phyloP scores from a whole-genome alignment of 352 stramenopile species.

The Pythium dissimile region DNA sequence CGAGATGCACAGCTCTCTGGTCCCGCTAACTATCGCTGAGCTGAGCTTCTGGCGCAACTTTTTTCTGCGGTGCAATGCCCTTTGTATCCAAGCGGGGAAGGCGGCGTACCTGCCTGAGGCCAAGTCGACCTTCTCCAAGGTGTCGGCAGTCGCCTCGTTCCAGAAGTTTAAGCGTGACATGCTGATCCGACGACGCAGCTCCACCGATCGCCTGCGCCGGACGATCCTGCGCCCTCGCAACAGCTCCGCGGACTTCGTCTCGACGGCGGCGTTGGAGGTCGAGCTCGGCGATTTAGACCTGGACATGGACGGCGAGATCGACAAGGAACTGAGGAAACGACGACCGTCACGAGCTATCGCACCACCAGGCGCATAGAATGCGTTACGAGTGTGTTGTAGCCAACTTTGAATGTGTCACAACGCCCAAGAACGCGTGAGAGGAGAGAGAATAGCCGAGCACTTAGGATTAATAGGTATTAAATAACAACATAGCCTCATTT shows the following conservation, averaged over 20 bases:
- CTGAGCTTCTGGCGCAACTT: conserved; percentile 69
- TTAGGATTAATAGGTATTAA: background rate
- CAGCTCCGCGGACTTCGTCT: background rate
- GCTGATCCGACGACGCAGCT: conserved; percentile 40
- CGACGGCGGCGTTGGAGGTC: conserved; percentile 15
- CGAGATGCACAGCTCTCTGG: conserved; percentile 48
- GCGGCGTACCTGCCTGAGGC: conserved; percentile 51
- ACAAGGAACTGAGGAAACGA: conserved; percentile 55
- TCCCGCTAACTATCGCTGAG: conserved; percentile 45
- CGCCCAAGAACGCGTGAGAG: background rate
- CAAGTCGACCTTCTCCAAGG: conserved; percentile 24
- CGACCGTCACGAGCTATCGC: conserved; percentile 47
- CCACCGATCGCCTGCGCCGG: conserved; percentile 33
- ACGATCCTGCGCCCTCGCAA: conserved; percentile 15
- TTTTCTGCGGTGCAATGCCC: conserved; percentile 63
- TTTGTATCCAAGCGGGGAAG: conserved; percentile 33
- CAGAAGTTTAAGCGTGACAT: conserved; percentile 49
- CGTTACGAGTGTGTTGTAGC: background rate
- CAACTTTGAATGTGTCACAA: background rate
- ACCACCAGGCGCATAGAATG: background rate
- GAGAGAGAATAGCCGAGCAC: background rate
- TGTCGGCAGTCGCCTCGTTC: conserved; percentile 37
- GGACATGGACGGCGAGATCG: conserved; percentile 71
- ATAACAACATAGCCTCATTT: background rate
- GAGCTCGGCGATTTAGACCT: conserved; percentile 56